Evolutionary conservation across 1,139 yeast genomes (phyloP).

Genomic region (Citeromyces siamensis): DNA sequence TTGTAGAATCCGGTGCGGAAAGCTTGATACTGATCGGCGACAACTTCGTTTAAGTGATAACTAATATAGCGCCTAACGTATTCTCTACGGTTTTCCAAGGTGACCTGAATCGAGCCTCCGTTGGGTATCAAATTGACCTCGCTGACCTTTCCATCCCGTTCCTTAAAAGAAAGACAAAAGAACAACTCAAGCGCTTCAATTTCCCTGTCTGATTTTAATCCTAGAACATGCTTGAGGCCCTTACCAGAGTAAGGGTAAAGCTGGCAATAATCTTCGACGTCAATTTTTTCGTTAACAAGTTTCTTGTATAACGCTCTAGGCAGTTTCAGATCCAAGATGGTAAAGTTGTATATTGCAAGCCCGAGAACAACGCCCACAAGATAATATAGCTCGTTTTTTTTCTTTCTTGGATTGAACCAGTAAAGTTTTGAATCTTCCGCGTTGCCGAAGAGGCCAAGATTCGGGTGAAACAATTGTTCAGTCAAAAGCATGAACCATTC

Average conservation of each 20-base stretch:
- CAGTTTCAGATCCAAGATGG: constrained; percentile 67
- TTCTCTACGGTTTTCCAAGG: constrained; percentile 35
- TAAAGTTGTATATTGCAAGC: constrained; percentile 81
- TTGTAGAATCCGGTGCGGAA: constrained; percentile 61
- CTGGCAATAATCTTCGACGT: constrained; percentile 50
- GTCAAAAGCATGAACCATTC: constrained; percentile 84
- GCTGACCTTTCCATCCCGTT: constrained; percentile 25
- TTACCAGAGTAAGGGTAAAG: constrained; percentile 56
- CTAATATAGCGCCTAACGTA: constrained; percentile 54
- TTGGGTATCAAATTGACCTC: constrained; percentile 35
- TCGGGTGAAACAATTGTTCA: constrained; percentile 54
- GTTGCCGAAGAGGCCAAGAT: constrained; percentile 46
- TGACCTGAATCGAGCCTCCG: constrained; percentile 46
- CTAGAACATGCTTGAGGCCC: constrained; percentile 42
- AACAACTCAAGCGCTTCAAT: constrained; percentile 33
- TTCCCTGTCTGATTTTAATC: constrained; percentile 26
- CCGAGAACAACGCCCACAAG: constrained; percentile 81
- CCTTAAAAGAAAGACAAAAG: constrained; percentile 32
- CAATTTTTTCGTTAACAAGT: constrained; percentile 37
- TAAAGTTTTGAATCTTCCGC: constrained; percentile 58
- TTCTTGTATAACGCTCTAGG: constrained; percentile 72
- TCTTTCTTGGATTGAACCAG: constrained; percentile 58
- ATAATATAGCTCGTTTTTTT: constrained; percentile 43
- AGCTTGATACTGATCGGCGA: constrained; percentile 37
- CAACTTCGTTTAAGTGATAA: constrained; percentile 45